Base-by-base conservation (phyloP, 345 rosid species). In the Aquilaria malaccensis region DNA sequence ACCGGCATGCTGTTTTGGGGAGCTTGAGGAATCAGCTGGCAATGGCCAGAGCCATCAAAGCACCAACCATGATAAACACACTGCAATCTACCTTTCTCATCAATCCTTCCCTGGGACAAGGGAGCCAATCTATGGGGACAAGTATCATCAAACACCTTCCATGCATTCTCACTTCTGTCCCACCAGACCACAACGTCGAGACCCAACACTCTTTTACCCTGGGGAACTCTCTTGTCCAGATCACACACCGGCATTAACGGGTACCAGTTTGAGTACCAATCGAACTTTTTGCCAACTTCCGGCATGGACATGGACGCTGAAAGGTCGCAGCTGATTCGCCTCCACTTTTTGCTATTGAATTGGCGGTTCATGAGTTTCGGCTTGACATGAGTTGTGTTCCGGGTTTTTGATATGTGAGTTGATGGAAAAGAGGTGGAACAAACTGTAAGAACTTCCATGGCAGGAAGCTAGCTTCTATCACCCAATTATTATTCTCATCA, bases 11-110 rank as follows among this genome's bases (percentile, higher is more conserved):
- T 96, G 52, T 85, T 87, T 2, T 60, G 77, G 22, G 88, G 78
- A 11, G 96, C 96, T 55, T 88, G 98, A 67, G 96, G 98, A 22
- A 92, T 89, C 68, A 86, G 52, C 55, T 92, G 82, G 57, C 95
- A 85, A 50, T 83, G 82, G 1, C 96, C 95, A 22, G 88, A 77
- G 58, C 96, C 96, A 58, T 68, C 64, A 67, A 92, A 92, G 55
- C 98, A 92, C 98, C 95, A 92, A 0, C 96, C 96, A 68, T 86
- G 98, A 51, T 89, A 89, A 1, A 86, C 98, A 68, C 95, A 89
- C 66, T 89, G 95, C 65, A 89, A 66, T 53, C 98, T 83, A 0
- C 68, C 68, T 61, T 61, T 56, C 41, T 57, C 61, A 55, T 55
- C 58, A 31, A 55, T 55, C 12, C 58, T 55, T 7, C 58, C 58